A percentile compares a stretch with the other conserved stretches of the same genome.
Conservation (phyloP, 2,329 filamentous ascomycete genomes). For the Aphanoascus verrucosus region DNA sequence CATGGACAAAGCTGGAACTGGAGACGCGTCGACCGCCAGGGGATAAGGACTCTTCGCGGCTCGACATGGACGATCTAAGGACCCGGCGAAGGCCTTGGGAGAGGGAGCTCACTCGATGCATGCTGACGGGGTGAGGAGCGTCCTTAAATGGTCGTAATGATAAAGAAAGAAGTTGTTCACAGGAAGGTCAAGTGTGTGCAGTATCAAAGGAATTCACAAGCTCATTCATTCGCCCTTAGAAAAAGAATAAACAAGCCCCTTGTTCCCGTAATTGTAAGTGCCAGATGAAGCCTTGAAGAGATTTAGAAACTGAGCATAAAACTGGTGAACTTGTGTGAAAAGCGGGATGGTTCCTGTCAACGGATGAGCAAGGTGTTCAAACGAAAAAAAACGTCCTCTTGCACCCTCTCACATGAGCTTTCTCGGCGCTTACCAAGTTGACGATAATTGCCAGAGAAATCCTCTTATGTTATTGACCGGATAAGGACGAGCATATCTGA, state of each 20-base stretch:
- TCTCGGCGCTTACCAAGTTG: background rate
- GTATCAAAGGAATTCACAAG: background rate
- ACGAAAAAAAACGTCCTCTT: background rate
- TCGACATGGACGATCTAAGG: background rate
- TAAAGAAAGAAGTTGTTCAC: background rate
- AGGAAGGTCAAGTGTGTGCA: background rate
- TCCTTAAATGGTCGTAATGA: background rate
- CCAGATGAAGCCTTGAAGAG: background rate
- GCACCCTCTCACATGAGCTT: constrained; percentile 1
- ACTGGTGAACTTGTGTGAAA: background rate
- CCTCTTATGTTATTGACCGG: background rate
- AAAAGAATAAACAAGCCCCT: background rate
- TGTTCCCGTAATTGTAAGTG: background rate
- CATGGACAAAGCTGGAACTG: constrained; percentile 2
- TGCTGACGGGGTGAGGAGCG: background rate
- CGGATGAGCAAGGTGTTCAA: background rate
- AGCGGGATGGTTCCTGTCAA: background rate
- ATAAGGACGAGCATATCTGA: background rate
- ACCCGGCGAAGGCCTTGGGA: constrained; percentile 9
- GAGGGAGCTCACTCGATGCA: constrained; percentile 6
- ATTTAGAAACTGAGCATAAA: background rate
- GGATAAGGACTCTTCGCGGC: background rate
- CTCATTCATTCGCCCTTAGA: background rate
- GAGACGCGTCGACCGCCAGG: constrained; percentile 12
- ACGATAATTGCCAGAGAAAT: background rate